Percentiles rank a stretch among this genome's conserved stretches.
Conservation (phyloP, 2,329 filamentous ascomycete species). For the Trichoderma lentiforme region DNA sequence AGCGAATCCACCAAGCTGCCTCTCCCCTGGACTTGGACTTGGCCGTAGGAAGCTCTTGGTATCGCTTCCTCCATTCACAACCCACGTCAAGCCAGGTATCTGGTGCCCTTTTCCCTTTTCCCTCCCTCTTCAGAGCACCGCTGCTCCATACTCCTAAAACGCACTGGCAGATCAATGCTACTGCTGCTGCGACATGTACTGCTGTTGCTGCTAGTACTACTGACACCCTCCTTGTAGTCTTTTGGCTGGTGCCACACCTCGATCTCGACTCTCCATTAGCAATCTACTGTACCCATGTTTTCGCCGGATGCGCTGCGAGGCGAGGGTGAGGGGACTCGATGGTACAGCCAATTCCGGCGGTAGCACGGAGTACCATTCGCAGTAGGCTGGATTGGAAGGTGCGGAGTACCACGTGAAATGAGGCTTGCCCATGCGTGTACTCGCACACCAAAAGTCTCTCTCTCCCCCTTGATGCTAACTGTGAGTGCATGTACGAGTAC, state of each 20-base stretch:
- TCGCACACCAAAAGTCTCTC: background rate
- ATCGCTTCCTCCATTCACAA: slow-evolving; percentile 9
- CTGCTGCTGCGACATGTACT: background rate
- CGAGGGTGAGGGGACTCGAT: background rate
- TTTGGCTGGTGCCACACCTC: slow-evolving; percentile 13
- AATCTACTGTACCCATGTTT: slow-evolving; percentile 4
- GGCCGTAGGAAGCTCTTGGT: slow-evolving; percentile 1
- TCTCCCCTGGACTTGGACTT: slow-evolving; percentile 3
- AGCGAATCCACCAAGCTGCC: slow-evolving; percentile 9
- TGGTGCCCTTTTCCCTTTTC: background rate
- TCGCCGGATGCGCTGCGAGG: slow-evolving; percentile 7
- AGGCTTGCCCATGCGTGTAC: background rate
- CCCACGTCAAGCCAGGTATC: background rate
- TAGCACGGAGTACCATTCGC: background rate
- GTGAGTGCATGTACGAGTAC: background rate
- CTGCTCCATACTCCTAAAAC: background rate
- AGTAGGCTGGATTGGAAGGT: background rate
- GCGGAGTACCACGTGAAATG: slow-evolving; percentile 7
- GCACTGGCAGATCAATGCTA: background rate
- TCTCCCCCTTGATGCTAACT: background rate
- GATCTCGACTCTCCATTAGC: background rate
- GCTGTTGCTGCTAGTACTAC: background rate
- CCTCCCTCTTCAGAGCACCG: background rate
- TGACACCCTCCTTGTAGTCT: slow-evolving; percentile 8
- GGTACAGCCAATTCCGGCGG: slow-evolving; percentile 7